Evolutionary conservation across 2,329 filamentous ascomycete species (phyloP).

Genomic region (Epichloe sibirici): DNA sequence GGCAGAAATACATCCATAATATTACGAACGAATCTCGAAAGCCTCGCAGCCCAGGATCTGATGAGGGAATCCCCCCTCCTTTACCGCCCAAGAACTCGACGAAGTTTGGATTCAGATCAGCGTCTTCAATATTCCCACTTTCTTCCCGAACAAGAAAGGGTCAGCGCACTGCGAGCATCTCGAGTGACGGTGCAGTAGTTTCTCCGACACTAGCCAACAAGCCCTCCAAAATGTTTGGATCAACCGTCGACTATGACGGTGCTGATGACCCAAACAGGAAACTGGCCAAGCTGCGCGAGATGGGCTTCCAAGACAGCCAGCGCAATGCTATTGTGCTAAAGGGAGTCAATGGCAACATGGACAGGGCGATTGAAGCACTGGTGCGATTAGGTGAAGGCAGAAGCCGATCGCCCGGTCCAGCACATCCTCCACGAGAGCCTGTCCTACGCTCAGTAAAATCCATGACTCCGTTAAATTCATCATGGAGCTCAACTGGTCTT

Average conservation of each 20-base stretch:
- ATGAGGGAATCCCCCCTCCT: constrained; percentile 48
- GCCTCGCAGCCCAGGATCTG: constrained; percentile 36
- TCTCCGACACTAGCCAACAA: constrained; percentile 43
- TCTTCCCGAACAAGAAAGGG: constrained; percentile 50
- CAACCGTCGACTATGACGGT: constrained; percentile 44
- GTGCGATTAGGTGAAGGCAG: constrained; percentile 67
- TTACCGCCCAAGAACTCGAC: constrained; percentile 53
- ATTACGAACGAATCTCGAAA: constrained; percentile 24
- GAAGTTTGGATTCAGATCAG: constrained; percentile 45
- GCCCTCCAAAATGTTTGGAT: constrained; percentile 56
- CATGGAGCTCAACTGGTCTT: constrained; percentile 17
- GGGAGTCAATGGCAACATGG: constrained; percentile 71
- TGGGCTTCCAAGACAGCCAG: constrained; percentile 81
- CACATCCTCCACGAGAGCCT: constrained; percentile 31
- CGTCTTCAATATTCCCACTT: constrained; percentile 56
- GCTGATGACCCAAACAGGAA: constrained; percentile 60
- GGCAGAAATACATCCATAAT: constrained; percentile 77
- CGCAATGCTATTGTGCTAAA: constrained; percentile 73
- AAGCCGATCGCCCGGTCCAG: constrained; percentile 27
- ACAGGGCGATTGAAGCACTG: constrained; percentile 74
- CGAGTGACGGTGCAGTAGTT: constrained; percentile 12
- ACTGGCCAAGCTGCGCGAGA: constrained; percentile 64
- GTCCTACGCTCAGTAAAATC: constrained; percentile 37
- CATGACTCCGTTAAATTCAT: constrained; percentile 39
- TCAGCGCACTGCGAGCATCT: constrained; percentile 19